Conservation (phyloP, 2,329 filamentous ascomycete genomes). For the Pleoardoris graminearum region DNA sequence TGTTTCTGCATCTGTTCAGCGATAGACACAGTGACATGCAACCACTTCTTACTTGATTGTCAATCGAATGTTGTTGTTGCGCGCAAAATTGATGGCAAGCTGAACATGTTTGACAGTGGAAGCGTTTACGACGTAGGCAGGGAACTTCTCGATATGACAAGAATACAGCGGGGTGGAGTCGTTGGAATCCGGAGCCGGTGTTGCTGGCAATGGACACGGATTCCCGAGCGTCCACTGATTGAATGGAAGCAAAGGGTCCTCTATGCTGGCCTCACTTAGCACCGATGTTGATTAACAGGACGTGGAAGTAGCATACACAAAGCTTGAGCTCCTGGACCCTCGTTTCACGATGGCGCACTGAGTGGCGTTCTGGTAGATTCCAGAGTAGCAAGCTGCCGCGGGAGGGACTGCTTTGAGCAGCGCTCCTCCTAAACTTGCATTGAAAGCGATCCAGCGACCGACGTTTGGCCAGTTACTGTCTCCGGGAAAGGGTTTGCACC, state of each 20-base stretch:
- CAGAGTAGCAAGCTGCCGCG: slow-evolving; percentile 33
- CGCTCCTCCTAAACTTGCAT: slow-evolving; percentile 25
- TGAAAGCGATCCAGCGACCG: slow-evolving; percentile 27
- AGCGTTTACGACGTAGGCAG: slow-evolving; percentile 31
- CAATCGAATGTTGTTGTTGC: slow-evolving; percentile 35
- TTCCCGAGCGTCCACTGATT: slow-evolving; percentile 27
- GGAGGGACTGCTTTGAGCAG: slow-evolving; percentile 30
- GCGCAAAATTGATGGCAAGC: slow-evolving; percentile 36
- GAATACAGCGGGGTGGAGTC: slow-evolving; percentile 11
- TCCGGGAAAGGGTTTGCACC: slow-evolving; percentile 32
- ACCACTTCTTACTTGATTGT: slow-evolving; percentile 29
- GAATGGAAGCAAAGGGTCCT: slow-evolving; percentile 30
- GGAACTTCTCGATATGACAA: slow-evolving; percentile 27
- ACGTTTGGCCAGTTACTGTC: slow-evolving; percentile 30
- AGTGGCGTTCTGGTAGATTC: slow-evolving; percentile 20
- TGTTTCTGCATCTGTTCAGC: slow-evolving; percentile 26
- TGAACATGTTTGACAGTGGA: slow-evolving; percentile 31
- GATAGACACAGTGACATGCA: not conserved
- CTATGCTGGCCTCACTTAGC: slow-evolving; percentile 18
- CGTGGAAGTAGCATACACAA: slow-evolving; percentile 28
- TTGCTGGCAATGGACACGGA: slow-evolving; percentile 18
- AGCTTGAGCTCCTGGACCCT: slow-evolving; percentile 19
- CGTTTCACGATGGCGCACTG: slow-evolving; percentile 20
- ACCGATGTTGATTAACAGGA: too few species aligned
- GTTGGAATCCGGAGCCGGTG: not conserved